Percentiles rank a stretch among this genome's conserved stretches.
These are phyloP conservation scores for Epichloe sibirici DNA, from an alignment of 2,329 filamentous ascomycete species.

Conservation along the genomic window DNA sequence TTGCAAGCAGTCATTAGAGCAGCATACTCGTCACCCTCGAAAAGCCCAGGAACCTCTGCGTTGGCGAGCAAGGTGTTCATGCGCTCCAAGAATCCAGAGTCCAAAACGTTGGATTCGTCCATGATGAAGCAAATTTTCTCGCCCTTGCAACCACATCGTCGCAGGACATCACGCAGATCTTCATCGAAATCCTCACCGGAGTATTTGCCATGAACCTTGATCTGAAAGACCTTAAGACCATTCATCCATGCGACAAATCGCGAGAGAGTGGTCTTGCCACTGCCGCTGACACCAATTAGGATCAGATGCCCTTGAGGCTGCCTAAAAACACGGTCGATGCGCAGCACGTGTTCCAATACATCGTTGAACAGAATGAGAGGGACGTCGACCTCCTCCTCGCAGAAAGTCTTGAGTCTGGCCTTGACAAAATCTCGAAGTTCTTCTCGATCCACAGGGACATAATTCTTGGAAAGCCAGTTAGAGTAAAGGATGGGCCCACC, in stretches of 20 bases:
- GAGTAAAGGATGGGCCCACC: slow-evolving; percentile 94
- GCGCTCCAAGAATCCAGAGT: slow-evolving; percentile 95
- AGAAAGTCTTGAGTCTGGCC: slow-evolving; percentile 93
- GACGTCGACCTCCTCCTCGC: slow-evolving; percentile 97
- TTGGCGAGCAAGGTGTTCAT: slow-evolving; percentile 99
- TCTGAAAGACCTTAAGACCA: slow-evolving; percentile 95
- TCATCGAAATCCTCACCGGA: slow-evolving; percentile 98
- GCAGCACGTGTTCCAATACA: slow-evolving; percentile 91
- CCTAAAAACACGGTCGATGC: slow-evolving; percentile 96
- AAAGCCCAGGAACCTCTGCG: slow-evolving; percentile 96
- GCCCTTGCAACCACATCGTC: slow-evolving; percentile 89
- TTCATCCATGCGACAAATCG: slow-evolving; percentile 99
- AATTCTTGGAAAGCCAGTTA: slow-evolving; percentile 98
- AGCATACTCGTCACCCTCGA: slow-evolving; percentile 97
- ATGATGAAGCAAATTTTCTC: slow-evolving; percentile 99
- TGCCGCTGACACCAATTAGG: slow-evolving; percentile 94
- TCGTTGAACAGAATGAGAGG: slow-evolving; percentile 99
- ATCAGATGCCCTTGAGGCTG: slow-evolving; percentile 98
- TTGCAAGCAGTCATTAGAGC: slow-evolving; percentile 99
- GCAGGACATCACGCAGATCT: slow-evolving; percentile 84
- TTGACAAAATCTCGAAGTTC: slow-evolving; percentile 95
- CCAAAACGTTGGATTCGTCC: slow-evolving; percentile 97
- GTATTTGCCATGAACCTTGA: slow-evolving; percentile 98
- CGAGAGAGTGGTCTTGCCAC: slow-evolving; percentile 95
- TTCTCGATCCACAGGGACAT: slow-evolving; percentile 90